Percentiles rank a stretch among this genome's conserved stretches.
Evolutionary conservation across 352 stramenopile genomes (phyloP).

Genomic region (Lagenidium giganteum): DNA sequence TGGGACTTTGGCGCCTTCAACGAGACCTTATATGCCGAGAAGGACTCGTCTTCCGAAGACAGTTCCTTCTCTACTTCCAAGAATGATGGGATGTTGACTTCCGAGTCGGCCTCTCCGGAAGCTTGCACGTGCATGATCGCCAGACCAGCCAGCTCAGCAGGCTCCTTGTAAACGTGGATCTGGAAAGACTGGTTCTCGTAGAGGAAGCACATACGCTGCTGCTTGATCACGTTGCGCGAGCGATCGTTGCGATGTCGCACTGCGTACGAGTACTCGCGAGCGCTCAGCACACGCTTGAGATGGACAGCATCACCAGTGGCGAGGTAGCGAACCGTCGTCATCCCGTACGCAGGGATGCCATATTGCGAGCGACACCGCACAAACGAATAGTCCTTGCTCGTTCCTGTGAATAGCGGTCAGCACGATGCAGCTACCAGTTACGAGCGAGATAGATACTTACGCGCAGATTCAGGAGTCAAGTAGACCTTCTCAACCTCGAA

Average conservation of each 20-base stretch:
- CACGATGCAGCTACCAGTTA: background rate
- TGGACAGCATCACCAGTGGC: conserved; percentile 78
- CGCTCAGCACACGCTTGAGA: conserved; percentile 77
- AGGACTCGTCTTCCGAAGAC: conserved; percentile 42
- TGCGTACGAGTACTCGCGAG: conserved; percentile 80
- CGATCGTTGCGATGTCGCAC: conserved; percentile 70
- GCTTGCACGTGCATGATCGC: conserved; percentile 76
- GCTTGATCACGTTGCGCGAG: conserved; percentile 76
- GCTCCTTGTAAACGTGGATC: conserved; percentile 85
- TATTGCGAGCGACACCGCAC: conserved; percentile 82
- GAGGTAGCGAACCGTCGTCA: conserved; percentile 82
- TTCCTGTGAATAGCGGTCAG: conserved; percentile 25
- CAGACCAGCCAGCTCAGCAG: conserved; percentile 45
- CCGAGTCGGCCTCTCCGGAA: conserved; percentile 45
- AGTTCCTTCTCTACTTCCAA: conserved; percentile 70
- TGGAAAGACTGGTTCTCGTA: conserved; percentile 86
- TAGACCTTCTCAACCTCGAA: conserved; percentile 88
- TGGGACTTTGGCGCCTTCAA: conserved; percentile 28
- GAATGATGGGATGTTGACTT: conserved; percentile 69
- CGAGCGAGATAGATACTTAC: conserved; percentile 13
- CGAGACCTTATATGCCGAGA: conserved; percentile 81
- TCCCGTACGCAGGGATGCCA: conserved; percentile 77
- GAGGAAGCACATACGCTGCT: conserved; percentile 84
- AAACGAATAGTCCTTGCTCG: conserved; percentile 83
- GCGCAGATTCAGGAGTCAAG: conserved; percentile 59